These are phyloP conservation scores for Salix exigua DNA, from an alignment of 345 rosid species.

Conservation along the genomic window DNA sequence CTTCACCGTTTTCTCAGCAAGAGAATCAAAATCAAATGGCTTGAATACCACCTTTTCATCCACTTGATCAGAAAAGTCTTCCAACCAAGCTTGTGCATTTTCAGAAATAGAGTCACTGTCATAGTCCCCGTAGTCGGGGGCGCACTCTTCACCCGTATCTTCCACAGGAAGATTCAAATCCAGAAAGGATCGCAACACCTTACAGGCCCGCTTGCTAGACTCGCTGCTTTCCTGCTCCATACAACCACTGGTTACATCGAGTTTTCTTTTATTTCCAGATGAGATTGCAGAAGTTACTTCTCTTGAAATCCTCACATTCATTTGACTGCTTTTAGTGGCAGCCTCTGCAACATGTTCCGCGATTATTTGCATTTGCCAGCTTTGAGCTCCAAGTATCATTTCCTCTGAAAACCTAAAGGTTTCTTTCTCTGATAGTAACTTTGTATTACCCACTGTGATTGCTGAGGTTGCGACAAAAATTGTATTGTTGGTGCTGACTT, in stretches of 20 bases:
- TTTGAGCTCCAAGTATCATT: conserved; percentile 43
- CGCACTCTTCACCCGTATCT: conserved; percentile 37
- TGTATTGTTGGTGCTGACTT: conserved; percentile 37
- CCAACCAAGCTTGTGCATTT: conserved; percentile 53
- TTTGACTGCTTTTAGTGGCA: conserved; percentile 5
- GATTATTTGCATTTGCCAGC: conserved; percentile 49
- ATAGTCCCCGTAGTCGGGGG: neutral
- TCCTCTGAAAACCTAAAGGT: conserved; percentile 42
- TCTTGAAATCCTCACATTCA: conserved; percentile 4
- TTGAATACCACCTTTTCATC: conserved; percentile 52
- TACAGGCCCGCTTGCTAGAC: conserved; percentile 25
- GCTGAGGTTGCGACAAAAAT: conserved; percentile 42
- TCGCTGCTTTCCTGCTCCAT: conserved; percentile 4
- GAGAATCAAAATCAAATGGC: conserved; percentile 50
- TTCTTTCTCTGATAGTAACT: conserved; percentile 11
- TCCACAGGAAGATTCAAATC: conserved; percentile 69
- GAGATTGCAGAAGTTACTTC: conserved; percentile 13
- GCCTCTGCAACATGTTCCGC: conserved; percentile 17
- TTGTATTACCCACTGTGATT: conserved; percentile 10
- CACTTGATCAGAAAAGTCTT: conserved; percentile 44
- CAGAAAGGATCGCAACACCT: conserved; percentile 37
- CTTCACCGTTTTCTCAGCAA: conserved; percentile 36
- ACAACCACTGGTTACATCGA: neutral
- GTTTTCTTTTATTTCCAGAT: conserved; percentile 32
- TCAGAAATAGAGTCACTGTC: conserved; percentile 41